Base-by-base conservation (phyloP, 768 basidiomycete genomes). In the Clathrus columnatus region DNA sequence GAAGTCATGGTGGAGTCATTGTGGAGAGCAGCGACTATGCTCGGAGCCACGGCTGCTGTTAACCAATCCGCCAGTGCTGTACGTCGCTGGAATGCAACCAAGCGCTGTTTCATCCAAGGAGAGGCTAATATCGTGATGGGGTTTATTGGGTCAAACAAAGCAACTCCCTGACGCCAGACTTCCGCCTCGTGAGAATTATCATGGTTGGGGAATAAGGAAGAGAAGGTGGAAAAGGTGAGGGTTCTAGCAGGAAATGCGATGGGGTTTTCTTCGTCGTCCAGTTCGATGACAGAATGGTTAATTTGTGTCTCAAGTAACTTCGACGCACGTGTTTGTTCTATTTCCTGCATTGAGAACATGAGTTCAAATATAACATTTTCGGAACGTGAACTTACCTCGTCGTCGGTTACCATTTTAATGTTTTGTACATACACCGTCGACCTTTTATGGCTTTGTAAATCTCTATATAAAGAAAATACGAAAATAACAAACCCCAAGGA, bases 21-120 rank as follows among this genome's bases (percentile, higher is more conserved):
- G 51, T 76, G 75, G 26, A 92, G 69, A 2, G 73, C 62, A 2
- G 77, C 72, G 46, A 94, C 91, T 17, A 95, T 83, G 0, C 75
- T 65, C 2, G 84, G 70, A 3, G 82, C 75, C 7, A 93, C 86
- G 7, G 82, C 79, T 6, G 78, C 74, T 67, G 87, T 81, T 4
- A 98, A 73, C 95, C 95, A 99, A 24, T 79, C 75, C 4, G 91
- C 90, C 10, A 99, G 69, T 0, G 84, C 85, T 20, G 81, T 76
- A 63, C 90, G 89, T 26, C 94, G 80, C 48, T 87, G 81, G 16
- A 97, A 67, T 21, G 78, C 68, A 27, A 65, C 65, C 24, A 89
- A 71, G 14, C 83, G 80, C 60, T 82, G 76, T 21, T 80, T 76
- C 41, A 87, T 73, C 54, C 87, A 83, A 7, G 77, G 76, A 2